These are phyloP conservation scores for Colletotrichum tropicale DNA, from an alignment of 2,329 filamentous ascomycete species.

Conservation along the genomic window DNA sequence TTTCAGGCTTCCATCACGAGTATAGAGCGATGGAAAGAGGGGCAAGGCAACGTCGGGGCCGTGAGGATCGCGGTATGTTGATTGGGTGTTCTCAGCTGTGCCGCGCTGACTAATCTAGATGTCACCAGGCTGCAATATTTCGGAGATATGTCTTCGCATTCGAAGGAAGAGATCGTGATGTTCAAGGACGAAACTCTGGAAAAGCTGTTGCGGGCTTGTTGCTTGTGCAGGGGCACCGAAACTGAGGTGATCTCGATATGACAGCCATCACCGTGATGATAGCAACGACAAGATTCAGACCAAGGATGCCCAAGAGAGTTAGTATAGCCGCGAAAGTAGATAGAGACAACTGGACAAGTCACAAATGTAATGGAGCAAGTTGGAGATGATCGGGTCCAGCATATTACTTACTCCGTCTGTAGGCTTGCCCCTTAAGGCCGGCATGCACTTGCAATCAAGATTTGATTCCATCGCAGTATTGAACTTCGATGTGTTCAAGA, in stretches of 20 bases:
- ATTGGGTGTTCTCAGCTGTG: neutral
- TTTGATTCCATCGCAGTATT: neutral
- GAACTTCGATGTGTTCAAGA: too few species aligned
- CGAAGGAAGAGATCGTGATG: neutral
- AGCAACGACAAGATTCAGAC: too few species aligned
- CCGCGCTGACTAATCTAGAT: neutral
- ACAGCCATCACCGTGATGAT: too few species aligned
- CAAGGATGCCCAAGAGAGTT: too few species aligned
- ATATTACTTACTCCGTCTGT: neutral
- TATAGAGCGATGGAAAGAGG: neutral
- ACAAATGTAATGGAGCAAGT: too few species aligned
- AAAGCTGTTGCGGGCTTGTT: neutral
- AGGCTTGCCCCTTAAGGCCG: neutral
- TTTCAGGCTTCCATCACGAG: neutral
- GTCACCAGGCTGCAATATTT: neutral
- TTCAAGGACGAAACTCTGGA: neutral
- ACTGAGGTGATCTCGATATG: too few species aligned
- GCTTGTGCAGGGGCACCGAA: neutral
- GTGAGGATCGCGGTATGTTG: neutral
- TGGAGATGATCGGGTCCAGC: too few species aligned
- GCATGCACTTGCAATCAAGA: neutral
- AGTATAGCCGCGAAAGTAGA: too few species aligned
- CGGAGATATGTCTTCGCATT: neutral
- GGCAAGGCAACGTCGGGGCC: neutral
- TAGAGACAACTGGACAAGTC: too few species aligned